phyloP scores from a whole-genome alignment of 352 stramenopile species.

The Globisporangium apiculatum region DNA sequence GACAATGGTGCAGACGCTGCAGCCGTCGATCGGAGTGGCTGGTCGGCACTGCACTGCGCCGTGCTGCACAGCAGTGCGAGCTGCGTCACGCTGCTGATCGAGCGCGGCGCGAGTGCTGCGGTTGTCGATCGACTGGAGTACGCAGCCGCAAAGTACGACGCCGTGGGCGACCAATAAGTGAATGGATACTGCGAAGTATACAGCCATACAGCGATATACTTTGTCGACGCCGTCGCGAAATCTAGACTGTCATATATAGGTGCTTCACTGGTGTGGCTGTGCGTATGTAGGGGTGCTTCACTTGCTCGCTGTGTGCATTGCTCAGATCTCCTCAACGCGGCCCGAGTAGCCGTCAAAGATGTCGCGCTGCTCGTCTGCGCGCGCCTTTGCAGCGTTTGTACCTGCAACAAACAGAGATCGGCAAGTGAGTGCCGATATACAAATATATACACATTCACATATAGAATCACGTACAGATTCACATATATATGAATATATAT shows the following conservation, averaged over 20 bases:
- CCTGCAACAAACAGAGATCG: neutral
- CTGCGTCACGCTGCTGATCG: constrained; percentile 26
- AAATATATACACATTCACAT: no score
- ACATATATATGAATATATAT: no score
- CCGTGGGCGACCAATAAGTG: no score
- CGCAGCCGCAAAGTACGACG: constrained; percentile 1
- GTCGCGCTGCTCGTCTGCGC: constrained; percentile 47
- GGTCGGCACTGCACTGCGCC: constrained; percentile 57
- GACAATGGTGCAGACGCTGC: constrained; percentile 23
- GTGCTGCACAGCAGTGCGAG: constrained; percentile 34
- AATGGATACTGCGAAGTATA: no score
- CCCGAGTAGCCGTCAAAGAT: constrained; percentile 66
- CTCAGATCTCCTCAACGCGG: constrained; percentile 61
- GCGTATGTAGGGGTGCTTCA: no score
- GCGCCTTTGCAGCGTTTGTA: constrained; percentile 18
- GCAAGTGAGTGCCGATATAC: no score
- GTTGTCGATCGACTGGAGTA: constrained; percentile 38
- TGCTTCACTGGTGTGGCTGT: neutral
- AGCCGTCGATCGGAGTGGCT: constrained; percentile 35
- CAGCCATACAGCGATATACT: no score
- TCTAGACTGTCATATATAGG: no score
- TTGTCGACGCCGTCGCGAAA: no score
- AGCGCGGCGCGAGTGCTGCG: constrained; percentile 22
- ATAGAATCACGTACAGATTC: no score
- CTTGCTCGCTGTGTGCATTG: neutral